Evolutionary conservation across 1,139 yeast species (phyloP), one percentile per base, ranked within the genome.

Genomic region (Kodamaea derodonti): DNA sequence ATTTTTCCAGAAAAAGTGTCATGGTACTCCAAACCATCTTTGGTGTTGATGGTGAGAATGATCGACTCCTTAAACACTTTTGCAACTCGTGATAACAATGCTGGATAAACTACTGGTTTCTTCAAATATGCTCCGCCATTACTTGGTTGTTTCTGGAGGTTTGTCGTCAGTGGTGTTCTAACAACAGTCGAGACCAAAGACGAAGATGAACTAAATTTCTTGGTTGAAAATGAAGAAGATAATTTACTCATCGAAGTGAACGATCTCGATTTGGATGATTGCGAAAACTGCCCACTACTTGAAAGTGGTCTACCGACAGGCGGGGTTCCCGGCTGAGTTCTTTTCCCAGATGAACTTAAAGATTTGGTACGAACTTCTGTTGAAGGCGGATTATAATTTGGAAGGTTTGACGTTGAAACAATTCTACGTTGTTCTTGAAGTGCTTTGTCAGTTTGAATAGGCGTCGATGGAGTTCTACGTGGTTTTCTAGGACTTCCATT

Each of bases 1-100:
- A 86, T 94, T 24, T 86, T 74, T 14, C 99, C 99, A 0, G 96
- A 84, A 54, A 94, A 94, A 0, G 97, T 84, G 53, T 90, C 95
- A 54, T 94, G 86, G 60, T 90, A 90, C 42, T 92, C 86, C 48
- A 92, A 73, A n/a, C 96, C 97, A 61, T 90, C 94, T 53, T 92
- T 92, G 51, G 84, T 83, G 47, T 86, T 80, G 41, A 88, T 88
- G 2, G 92, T 84, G 20, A 86, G 58, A 18, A 76, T 75, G 28
- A 88, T 75, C 20, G 80, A 67, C 44, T 84, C 87, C 44, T 81
- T 76, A 56, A 92, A 88, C 14, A 79, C 75, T 18, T 73, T 75
- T 1, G 97, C 95, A 10, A 94, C 97, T 38, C 80, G 73, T 1
- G 97, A 87, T 17, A 92, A 65, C 51, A 87, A 52, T 1, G 97